Percentiles rank a stretch among this genome's conserved stretches.
These are phyloP conservation scores for Pilobolus umbonatus DNA, from an alignment of 192 early-diverging fungal species.

Conservation along the genomic window DNA sequence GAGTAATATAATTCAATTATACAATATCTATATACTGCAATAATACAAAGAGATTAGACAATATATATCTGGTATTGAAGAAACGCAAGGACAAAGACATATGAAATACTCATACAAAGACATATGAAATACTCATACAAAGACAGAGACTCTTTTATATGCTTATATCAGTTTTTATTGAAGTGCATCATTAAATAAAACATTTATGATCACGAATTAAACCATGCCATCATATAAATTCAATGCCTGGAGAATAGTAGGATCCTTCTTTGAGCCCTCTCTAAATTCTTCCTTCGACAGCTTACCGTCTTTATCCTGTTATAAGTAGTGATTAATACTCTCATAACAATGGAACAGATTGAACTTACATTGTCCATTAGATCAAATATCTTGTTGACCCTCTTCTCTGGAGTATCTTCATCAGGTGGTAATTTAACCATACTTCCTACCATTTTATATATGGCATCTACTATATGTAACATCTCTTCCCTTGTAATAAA, in stretches of 20 bases:
- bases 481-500: constrained; percentile 86
- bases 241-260: constrained; percentile 82
- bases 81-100: no score
- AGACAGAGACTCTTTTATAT: background rate
- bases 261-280: constrained; percentile 83
- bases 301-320: constrained; percentile 71
- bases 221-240: constrained; percentile 84
- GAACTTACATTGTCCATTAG: constrained; percentile 73
- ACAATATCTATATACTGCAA: no score
- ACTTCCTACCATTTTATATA: constrained; percentile 91
- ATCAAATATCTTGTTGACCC: constrained; percentile 86
- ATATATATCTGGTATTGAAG: no score
- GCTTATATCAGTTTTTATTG: background rate
- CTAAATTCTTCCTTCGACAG: constrained; percentile 84
- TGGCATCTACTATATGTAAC: constrained; percentile 87
- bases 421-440: constrained; percentile 87
- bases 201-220: constrained; percentile 28
- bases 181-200: background rate
- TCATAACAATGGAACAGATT: background rate
- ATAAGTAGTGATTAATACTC: background rate
- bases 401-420: constrained; percentile 87
- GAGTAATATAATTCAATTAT: no score
- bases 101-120: background rate
- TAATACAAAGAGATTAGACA: no score
- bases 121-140: background rate